These are phyloP conservation scores for Saussurea involucrata DNA, from an alignment of 129 eudicot species.

Conservation along the genomic window DNA sequence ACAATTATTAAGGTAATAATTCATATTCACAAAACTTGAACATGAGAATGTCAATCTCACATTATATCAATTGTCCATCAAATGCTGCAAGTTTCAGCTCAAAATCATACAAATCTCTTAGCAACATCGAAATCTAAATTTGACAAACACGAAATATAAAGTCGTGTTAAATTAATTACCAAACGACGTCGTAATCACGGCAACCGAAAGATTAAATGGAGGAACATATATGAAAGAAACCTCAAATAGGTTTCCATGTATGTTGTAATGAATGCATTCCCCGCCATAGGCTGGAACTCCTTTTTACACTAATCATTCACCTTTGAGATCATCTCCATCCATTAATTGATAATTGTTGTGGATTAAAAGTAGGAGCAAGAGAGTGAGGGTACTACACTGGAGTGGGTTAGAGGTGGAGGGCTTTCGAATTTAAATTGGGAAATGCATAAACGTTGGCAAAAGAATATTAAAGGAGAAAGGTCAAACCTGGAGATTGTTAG, in stretches of 20 bases:
- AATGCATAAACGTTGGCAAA: too few relatives aligned
- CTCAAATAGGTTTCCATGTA: conserved; percentile 69
- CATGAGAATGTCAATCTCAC: neutral
- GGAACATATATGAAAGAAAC: conserved; percentile 59
- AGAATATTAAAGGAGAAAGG: too few relatives aligned
- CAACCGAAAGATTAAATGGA: conserved; percentile 74
- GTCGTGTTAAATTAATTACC: conserved; percentile 28
- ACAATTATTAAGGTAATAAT: neutral
- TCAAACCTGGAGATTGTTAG: too few relatives aligned
- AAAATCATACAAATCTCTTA: neutral
- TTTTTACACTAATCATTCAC: neutral
- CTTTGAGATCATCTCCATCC: too few relatives aligned
- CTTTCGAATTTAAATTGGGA: too few relatives aligned
- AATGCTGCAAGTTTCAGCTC: conserved; percentile 9
- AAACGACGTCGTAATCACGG: conserved; percentile 79
- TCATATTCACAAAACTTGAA: neutral
- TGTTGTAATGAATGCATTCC: conserved; percentile 46
- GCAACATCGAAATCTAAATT: neutral
- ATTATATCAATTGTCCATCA: too few relatives aligned
- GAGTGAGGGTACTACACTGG: too few relatives aligned
- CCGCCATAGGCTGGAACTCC: conserved; percentile 59
- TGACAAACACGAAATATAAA: neutral
- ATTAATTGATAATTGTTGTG: too few relatives aligned
- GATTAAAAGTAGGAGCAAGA: too few relatives aligned
- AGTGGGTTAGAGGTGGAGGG: too few relatives aligned